A percentile compares a stretch with the other conserved stretches of the same genome.
phyloP scores from a whole-genome alignment of 2,329 filamentous ascomycete genomes.

The Aspergillus neoniger region DNA sequence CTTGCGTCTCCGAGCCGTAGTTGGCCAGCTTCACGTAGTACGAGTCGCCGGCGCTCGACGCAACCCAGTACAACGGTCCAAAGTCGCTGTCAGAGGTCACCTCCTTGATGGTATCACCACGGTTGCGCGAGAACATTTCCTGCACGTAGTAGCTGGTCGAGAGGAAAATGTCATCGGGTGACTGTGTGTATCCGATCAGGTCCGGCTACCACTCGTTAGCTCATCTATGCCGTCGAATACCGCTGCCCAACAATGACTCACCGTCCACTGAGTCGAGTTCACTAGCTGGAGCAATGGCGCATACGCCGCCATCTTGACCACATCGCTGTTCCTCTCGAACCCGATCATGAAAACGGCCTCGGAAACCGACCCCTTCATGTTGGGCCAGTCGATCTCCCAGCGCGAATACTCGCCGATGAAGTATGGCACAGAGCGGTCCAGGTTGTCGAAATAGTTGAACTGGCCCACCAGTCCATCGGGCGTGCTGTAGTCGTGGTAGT shows the following conservation, averaged over 20 bases:
- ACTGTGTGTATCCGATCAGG: slow-evolving; percentile 27
- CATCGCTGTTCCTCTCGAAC: slow-evolving; percentile 33
- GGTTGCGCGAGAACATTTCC: slow-evolving; percentile 30
- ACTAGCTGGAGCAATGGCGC: slow-evolving; percentile 33
- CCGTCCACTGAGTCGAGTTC: slow-evolving; percentile 33
- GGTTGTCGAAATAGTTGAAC: slow-evolving; percentile 58
- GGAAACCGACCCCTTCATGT: slow-evolving; percentile 54
- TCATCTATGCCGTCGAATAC: not conserved
- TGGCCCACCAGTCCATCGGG: slow-evolving; percentile 52
- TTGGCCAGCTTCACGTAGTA: slow-evolving; percentile 30
- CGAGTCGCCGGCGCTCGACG: slow-evolving; percentile 19
- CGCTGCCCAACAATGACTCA: slow-evolving; percentile 4
- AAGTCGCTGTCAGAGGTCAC: slow-evolving; percentile 24
- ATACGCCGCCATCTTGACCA: slow-evolving; percentile 34
- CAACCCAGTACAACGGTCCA: slow-evolving; percentile 34
- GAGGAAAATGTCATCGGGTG: slow-evolving; percentile 22
- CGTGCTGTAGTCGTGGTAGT: slow-evolving; percentile 55
- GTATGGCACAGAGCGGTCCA: slow-evolving; percentile 32
- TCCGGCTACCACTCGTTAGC: slow-evolving; percentile 23
- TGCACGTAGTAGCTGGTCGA: slow-evolving; percentile 34
- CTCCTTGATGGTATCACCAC: slow-evolving; percentile 26
- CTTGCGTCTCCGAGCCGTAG: slow-evolving; percentile 15
- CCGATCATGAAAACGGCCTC: slow-evolving; percentile 66
- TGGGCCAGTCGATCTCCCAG: slow-evolving; percentile 19
- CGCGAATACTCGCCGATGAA: slow-evolving; percentile 31